A percentile compares a stretch with the other conserved stretches of the same genome.
These are phyloP conservation scores for Bassia scoparia DNA, from an alignment of 148 eudicot genomes.

Conservation along the genomic window DNA sequence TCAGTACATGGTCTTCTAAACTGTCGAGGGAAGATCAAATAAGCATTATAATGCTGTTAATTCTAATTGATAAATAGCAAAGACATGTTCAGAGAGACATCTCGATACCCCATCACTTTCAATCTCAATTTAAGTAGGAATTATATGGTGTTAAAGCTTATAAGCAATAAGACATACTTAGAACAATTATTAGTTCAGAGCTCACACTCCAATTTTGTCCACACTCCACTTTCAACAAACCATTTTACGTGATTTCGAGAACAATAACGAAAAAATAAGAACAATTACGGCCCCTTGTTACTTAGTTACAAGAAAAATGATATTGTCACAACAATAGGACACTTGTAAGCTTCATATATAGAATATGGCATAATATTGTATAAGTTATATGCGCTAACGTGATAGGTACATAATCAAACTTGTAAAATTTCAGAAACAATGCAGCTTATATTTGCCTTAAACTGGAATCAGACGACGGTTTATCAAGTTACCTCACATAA, in stretches of 20 bases:
- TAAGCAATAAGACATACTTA: no score
- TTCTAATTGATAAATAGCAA: neutral
- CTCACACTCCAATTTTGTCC: neutral
- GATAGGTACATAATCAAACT: neutral
- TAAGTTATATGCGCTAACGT: neutral
- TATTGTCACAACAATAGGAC: no score
- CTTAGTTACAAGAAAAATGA: neutral
- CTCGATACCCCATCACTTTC: neutral
- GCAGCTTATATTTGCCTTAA: neutral
- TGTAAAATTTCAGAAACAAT: neutral
- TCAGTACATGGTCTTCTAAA: constrained; percentile 76
- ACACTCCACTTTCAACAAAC: neutral
- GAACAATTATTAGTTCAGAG: no score
- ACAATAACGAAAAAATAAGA: neutral
- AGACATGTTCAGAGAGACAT: neutral
- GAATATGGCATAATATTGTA: no score
- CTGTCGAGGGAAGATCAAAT: constrained; percentile 38
- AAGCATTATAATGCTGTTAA: neutral
- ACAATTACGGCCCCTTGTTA: neutral
- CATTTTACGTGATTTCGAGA: no score
- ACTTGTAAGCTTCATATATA: no score
- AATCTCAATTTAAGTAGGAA: neutral
- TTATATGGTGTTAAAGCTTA: no score
- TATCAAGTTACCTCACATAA: constrained; percentile 54
- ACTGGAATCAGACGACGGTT: neutral